A percentile compares a stretch with the other conserved stretches of the same genome.
These are phyloP conservation scores for Erodium trifolium DNA, from an alignment of 441 rosid genomes.

Conservation along the genomic window DNA sequence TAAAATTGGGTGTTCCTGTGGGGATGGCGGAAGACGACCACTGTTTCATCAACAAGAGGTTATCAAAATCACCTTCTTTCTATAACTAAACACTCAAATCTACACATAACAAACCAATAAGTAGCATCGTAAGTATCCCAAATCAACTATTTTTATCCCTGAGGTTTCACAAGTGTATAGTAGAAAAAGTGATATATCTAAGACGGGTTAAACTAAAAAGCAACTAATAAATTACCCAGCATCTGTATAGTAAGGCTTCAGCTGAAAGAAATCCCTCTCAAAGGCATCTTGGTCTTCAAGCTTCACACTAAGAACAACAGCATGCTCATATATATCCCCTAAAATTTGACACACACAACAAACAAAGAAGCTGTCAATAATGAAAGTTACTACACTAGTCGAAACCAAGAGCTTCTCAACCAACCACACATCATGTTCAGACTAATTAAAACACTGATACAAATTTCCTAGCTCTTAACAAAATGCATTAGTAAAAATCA, in stretches of 20 bases:
- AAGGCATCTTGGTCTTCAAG: conserved; percentile 89
- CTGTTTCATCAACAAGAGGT: conserved; percentile 34
- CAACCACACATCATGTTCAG: conserved; percentile 7
- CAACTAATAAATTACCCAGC: conserved; percentile 43
- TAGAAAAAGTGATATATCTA: background rate
- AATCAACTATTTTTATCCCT: too few relatives aligned
- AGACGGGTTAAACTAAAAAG: conserved; percentile 5
- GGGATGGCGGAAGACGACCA: conserved; percentile 55
- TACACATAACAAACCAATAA: background rate
- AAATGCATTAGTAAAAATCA: background rate
- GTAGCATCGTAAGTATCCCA: too few relatives aligned
- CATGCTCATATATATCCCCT: conserved; percentile 94
- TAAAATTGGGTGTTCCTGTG: conserved; percentile 70
- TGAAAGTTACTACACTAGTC: background rate
- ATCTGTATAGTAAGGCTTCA: conserved; percentile 89
- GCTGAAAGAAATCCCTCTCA: conserved; percentile 92
- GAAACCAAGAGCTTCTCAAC: background rate
- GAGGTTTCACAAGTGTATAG: background rate
- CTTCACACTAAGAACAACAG: conserved; percentile 79
- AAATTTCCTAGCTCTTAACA: background rate
- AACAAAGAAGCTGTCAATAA: conserved; percentile 8
- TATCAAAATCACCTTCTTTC: conserved; percentile 8
- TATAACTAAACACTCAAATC: background rate
- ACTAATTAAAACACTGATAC: background rate
- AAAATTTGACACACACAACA: conserved; percentile 16